A percentile compares a stretch with the other conserved stretches of the same genome.
Conservation (phyloP, 805 yeast genomes). For the Kluyveromyces siamensis region DNA sequence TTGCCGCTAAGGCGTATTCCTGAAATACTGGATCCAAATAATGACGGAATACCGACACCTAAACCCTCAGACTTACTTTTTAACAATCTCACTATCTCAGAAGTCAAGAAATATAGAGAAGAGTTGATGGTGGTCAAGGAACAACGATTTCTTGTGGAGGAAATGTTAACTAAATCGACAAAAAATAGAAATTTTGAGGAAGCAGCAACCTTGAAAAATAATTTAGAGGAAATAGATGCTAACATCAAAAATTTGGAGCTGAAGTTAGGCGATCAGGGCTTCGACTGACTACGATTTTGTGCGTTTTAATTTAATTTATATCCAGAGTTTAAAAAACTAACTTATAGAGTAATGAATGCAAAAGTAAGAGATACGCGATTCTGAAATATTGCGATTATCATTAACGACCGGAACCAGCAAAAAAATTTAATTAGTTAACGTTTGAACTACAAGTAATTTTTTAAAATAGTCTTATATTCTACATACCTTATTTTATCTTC, state of each 20-base stretch:
- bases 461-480: too few species aligned
- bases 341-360: too few species aligned
- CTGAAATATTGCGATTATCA: too few species aligned
- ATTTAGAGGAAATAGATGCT: constrained; percentile 44
- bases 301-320: background rate
- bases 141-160: constrained; percentile 63
- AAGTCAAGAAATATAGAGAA: constrained; percentile 55
- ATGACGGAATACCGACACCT: constrained; percentile 8
- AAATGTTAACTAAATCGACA: constrained; percentile 54
- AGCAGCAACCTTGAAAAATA: constrained; percentile 47
- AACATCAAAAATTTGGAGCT: constrained; percentile 40
- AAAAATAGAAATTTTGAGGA: constrained; percentile 72
- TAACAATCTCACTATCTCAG: constrained; percentile 37
- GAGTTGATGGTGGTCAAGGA: constrained; percentile 81
- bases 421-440: too few species aligned
- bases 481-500: too few species aligned
- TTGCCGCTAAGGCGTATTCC: constrained; percentile 57
- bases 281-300: constrained; percentile 6
- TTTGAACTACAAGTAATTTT: too few species aligned
- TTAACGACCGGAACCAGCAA: too few species aligned
- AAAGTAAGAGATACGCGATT: too few species aligned
- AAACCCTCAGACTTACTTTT: constrained; percentile 13
- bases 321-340: too few species aligned
- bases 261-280: constrained; percentile 49
- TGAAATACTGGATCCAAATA: constrained; percentile 27